A percentile compares a stretch with the other conserved stretches of the same genome.
These are phyloP conservation scores for Pyricularia pennisetigena DNA, from an alignment of 2,329 filamentous ascomycete species.

Conservation along the genomic window DNA sequence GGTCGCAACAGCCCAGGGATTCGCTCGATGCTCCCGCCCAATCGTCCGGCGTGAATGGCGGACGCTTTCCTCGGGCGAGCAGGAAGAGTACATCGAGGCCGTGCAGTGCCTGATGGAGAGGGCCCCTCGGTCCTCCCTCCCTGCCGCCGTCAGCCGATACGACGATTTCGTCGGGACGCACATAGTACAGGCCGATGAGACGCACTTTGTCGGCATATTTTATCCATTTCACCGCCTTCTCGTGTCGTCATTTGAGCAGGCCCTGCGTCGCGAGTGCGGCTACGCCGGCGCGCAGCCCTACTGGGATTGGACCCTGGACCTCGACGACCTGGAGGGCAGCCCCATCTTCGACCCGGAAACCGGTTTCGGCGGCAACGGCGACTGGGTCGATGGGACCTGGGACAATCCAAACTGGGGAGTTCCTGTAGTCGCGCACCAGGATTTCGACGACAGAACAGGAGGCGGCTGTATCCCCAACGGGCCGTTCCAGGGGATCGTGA, in stretches of 20 bases:
- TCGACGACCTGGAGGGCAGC: conserved; percentile 34
- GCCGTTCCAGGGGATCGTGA: conserved; percentile 31
- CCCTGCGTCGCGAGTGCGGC: conserved; percentile 23
- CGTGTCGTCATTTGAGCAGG: conserved; percentile 19
- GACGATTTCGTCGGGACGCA: conserved; percentile 20
- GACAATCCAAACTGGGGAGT: not conserved
- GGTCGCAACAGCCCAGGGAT: not conserved
- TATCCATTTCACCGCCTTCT: conserved; percentile 21
- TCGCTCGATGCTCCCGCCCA: not conserved
- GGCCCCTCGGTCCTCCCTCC: conserved; percentile 5
- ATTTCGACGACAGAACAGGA: conserved; percentile 29
- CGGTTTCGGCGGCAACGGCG: conserved; percentile 37
- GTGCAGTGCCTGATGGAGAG: conserved; percentile 1
- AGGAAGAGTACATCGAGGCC: conserved; percentile 2
- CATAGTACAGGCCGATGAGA: conserved; percentile 14
- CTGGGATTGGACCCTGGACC: conserved; percentile 41
- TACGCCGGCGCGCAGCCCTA: conserved; percentile 28
- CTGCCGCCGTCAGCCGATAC: conserved; percentile 15
- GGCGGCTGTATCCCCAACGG: conserved; percentile 44
- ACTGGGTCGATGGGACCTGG: not conserved
- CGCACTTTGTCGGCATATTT: conserved; percentile 17
- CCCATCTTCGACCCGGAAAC: conserved; percentile 44
- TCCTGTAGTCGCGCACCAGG: conserved; percentile 11
- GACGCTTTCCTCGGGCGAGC: not conserved
- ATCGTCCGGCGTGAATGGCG: not conserved